phyloP scores from a whole-genome alignment of 1,284 basidiomycete genomes.

The Trametes hirsuta region DNA sequence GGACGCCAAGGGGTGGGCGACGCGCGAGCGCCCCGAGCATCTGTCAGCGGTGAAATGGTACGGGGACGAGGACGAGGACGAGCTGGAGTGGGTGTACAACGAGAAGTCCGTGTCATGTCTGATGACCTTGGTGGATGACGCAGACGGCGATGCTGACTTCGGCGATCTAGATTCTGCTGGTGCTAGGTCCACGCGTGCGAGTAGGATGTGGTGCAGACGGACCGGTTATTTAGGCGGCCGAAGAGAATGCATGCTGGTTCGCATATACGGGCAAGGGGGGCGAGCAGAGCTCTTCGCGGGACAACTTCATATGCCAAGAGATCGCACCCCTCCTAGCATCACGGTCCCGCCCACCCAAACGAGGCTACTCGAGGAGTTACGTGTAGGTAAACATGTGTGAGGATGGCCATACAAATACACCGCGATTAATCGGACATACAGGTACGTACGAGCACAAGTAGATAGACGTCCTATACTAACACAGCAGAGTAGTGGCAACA shows the following conservation, averaged over 20 bases:
- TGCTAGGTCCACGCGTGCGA: constrained; percentile 7
- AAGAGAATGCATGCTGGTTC: too few relatives aligned
- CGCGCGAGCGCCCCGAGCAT: constrained; percentile 47
- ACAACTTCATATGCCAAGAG: too few relatives aligned
- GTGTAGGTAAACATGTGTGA: too few relatives aligned
- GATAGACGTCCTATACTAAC: background rate
- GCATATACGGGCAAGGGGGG: too few relatives aligned
- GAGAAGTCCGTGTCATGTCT: constrained; percentile 41
- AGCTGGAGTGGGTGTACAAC: constrained; percentile 57
- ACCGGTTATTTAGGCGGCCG: too few relatives aligned
- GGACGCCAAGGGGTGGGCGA: constrained; percentile 41
- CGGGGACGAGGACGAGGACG: constrained; percentile 40
- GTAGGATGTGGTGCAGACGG: too few relatives aligned
- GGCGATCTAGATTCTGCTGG: constrained; percentile 20
- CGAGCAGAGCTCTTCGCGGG: too few relatives aligned
- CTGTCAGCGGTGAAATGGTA: constrained; percentile 64
- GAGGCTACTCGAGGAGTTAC: too few relatives aligned
- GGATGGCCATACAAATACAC: background rate
- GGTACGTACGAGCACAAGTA: constrained; percentile 2
- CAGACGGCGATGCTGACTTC: background rate
- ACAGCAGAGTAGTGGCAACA: background rate
- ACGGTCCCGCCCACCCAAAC: too few relatives aligned
- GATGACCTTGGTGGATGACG: too few relatives aligned
- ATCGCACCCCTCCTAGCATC: too few relatives aligned
- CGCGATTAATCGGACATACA: background rate